phyloP scores from a whole-genome alignment of 1,139 yeast genomes.

The Geotrichum restrictum region DNA sequence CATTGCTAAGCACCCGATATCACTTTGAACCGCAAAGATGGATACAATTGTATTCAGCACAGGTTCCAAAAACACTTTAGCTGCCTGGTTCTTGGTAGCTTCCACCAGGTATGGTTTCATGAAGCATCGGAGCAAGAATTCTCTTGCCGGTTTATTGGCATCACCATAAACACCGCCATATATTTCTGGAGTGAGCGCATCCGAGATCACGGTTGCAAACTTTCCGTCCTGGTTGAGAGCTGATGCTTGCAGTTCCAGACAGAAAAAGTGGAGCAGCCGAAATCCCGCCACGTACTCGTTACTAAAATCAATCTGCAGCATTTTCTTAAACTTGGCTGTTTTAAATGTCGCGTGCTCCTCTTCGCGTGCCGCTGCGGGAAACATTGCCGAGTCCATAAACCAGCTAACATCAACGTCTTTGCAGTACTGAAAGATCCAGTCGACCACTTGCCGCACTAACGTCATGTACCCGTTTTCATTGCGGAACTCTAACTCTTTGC shows the following conservation, averaged over 20 bases:
- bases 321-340: conserved; percentile 14
- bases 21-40: conserved; percentile 7
- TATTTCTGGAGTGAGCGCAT: conserved; percentile 9
- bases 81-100: conserved; percentile 4
- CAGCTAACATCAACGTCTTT: conserved; percentile 6
- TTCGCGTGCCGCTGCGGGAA: conserved; percentile 4
- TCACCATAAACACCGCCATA: conserved; percentile 1
- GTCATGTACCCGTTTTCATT: conserved; percentile 15
- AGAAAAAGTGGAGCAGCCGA: conserved; percentile 15
- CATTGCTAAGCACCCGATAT: background rate
- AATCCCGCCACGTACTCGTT: conserved; percentile 15
- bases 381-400: conserved; percentile 15
- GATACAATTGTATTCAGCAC: conserved; percentile 8
- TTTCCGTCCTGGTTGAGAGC: conserved; percentile 3
- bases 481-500: conserved; percentile 8
- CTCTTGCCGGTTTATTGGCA: conserved; percentile 4
- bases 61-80: conserved; percentile 10
- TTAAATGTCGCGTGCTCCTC: conserved; percentile 7
- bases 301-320: conserved; percentile 17
- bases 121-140: conserved; percentile 11
- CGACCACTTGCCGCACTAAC: conserved; percentile 12
- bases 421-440: conserved; percentile 10
- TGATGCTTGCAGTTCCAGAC: conserved; percentile 17
- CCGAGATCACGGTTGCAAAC: conserved; percentile 10
- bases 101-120: conserved; percentile 13